A percentile compares a stretch with the other conserved stretches of the same genome.
These are phyloP conservation scores for Pochonia chlamydosporia DNA, from an alignment of 2,329 filamentous ascomycete species.

Conservation along the genomic window DNA sequence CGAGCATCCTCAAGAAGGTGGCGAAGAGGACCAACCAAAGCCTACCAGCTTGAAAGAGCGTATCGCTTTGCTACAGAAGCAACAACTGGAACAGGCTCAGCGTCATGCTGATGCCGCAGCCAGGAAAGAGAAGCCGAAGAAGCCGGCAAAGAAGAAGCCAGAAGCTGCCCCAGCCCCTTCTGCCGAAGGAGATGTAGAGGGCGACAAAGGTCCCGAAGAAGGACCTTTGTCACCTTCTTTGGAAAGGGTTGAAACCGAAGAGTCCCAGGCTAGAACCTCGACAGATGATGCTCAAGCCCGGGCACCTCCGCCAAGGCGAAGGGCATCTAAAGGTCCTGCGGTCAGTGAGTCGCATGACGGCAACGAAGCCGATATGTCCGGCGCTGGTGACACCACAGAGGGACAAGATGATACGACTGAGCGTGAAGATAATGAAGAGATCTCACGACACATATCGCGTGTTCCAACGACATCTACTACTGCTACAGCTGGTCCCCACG, in stretches of 20 bases:
- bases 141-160: slow-evolving; percentile 60
- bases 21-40: slow-evolving; percentile 77
- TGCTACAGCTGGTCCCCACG: slow-evolving; percentile 9
- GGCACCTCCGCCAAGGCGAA: slow-evolving; percentile 40
- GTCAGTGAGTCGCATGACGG: slow-evolving; percentile 47
- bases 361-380: slow-evolving; percentile 61
- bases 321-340: slow-evolving; percentile 41
- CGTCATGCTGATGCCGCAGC: slow-evolving; percentile 70
- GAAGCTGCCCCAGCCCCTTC: slow-evolving; percentile 36
- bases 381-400: slow-evolving; percentile 58
- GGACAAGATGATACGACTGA: slow-evolving; percentile 58
- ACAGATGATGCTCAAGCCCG: slow-evolving; percentile 37
- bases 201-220: slow-evolving; percentile 23
- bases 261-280: slow-evolving; percentile 42
- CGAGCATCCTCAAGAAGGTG: slow-evolving; percentile 38
- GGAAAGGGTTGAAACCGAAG: slow-evolving; percentile 43
- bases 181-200: slow-evolving; percentile 21
- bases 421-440: slow-evolving; percentile 69
- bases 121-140: slow-evolving; percentile 86
- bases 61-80: slow-evolving; percentile 88
- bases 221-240: slow-evolving; percentile 25
- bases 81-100: slow-evolving; percentile 84
- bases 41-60: slow-evolving; percentile 90
- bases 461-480: slow-evolving; percentile 28
- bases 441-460: slow-evolving; percentile 29